Conservation (phyloP, 257 asterid species). For the Osmanthus fragrans region DNA sequence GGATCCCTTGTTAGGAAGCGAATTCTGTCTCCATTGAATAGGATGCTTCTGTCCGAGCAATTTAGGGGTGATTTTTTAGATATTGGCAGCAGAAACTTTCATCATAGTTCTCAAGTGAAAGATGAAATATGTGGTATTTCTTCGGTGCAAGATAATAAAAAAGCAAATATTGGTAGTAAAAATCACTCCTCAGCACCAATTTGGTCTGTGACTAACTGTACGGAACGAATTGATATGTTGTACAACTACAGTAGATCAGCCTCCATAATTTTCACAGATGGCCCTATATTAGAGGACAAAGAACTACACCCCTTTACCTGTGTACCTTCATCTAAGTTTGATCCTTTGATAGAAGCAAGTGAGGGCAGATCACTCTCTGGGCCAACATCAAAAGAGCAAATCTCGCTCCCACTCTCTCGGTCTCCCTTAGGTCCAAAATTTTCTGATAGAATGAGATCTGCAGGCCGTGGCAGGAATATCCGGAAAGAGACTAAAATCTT, state of each 20-base stretch:
- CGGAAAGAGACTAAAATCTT: conserved; percentile 31
- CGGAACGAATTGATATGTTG: conserved; percentile 33
- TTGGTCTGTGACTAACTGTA: conserved; percentile 29
- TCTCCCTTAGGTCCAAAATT: conserved; percentile 68
- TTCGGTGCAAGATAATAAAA: conserved; percentile 46
- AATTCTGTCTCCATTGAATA: conserved; percentile 65
- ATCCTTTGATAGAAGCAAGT: conserved; percentile 26
- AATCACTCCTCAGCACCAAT: conserved; percentile 33
- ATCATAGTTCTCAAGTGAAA: conserved; percentile 24
- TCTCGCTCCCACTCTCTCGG: conserved; percentile 42
- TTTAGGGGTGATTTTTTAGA: conserved; percentile 54
- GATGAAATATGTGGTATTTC: conserved; percentile 33
- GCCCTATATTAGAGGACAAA: conserved; percentile 60
- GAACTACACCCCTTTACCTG: conserved; percentile 33
- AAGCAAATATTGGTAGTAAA: conserved; percentile 53
- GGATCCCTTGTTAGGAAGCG: conserved; percentile 62
- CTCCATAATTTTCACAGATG: conserved; percentile 53
- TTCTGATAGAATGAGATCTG: conserved; percentile 29
- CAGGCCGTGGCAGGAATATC: conserved; percentile 28
- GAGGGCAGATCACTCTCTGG: conserved; percentile 26
- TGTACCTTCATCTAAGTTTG: conserved; percentile 36
- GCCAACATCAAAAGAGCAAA: conserved; percentile 32
- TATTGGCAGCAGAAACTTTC: conserved; percentile 41
- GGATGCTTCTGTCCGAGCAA: conserved; percentile 41
- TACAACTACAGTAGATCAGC: conserved; percentile 27